Percentiles rank a stretch among this genome's conserved stretches.
These are phyloP conservation scores for Bondarzewia mesenterica DNA, from an alignment of 1,284 basidiomycete species.

Conservation along the genomic window DNA sequence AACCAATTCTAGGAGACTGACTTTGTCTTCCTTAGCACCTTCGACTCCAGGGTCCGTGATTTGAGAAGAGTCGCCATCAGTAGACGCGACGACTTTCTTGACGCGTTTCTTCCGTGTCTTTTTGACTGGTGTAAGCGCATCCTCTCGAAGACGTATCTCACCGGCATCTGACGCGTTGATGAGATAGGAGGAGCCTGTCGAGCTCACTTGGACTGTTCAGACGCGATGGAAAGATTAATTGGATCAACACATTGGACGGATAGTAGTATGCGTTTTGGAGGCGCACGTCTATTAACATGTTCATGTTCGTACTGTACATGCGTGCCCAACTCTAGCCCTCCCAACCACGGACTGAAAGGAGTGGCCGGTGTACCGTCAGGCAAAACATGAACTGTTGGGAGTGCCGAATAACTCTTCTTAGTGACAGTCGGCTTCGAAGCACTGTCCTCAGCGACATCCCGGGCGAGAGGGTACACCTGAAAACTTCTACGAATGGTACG, in stretches of 20 bases:
- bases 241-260: not conserved
- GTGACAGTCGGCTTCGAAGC: slow-evolving; percentile 23
- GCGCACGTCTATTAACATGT: slow-evolving; percentile 5
- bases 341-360: slow-evolving; percentile 8
- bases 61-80: not conserved
- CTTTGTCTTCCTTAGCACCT: not conserved
- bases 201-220: not conserved
- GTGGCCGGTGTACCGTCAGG: slow-evolving; percentile 28
- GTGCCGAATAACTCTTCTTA: slow-evolving; percentile 46
- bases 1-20: not conserved
- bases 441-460: not conserved
- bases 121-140: not conserved
- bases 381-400: slow-evolving; percentile 38
- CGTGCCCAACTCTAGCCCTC: not conserved
- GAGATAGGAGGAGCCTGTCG: not conserved
- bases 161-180: not conserved
- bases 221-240: not conserved
- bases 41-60: too few species aligned
- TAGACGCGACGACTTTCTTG: not conserved
- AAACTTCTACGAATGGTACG: too few species aligned
- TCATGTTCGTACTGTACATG: not conserved
- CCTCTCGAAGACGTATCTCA: not conserved
- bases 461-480: too few species aligned
- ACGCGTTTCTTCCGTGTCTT: slow-evolving; percentile 5
- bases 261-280: not conserved